Conservation (phyloP, 768 basidiomycete species). For the Phlegmacium glaucopus region DNA sequence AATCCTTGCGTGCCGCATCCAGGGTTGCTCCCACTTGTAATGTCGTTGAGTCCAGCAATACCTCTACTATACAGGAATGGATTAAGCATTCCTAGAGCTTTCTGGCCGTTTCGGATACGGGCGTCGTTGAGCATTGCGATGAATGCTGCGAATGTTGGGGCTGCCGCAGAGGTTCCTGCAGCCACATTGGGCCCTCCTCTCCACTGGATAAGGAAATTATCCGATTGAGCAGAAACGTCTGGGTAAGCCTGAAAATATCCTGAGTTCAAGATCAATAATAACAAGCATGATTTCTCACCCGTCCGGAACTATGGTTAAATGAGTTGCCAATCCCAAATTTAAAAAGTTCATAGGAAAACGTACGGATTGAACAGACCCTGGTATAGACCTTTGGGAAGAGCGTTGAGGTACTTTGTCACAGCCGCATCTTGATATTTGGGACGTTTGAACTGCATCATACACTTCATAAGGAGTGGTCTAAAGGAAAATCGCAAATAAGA, state of each 20-base stretch:
- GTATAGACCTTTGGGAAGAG: constrained; percentile 46
- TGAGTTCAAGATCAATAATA: background rate
- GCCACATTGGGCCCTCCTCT: constrained; percentile 35
- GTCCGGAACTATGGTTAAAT: constrained; percentile 38
- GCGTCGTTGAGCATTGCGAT: constrained; percentile 66
- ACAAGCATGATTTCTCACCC: constrained; percentile 34
- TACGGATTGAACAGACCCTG: constrained; percentile 59
- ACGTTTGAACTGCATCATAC: constrained; percentile 52
- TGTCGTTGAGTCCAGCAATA: constrained; percentile 47
- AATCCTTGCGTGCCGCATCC: constrained; percentile 66
- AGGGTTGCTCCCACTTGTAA: constrained; percentile 52
- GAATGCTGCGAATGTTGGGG: constrained; percentile 63
- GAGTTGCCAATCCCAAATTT: background rate
- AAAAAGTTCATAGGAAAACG: constrained; percentile 19
- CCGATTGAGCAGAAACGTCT: constrained; percentile 62
- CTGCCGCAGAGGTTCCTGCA: constrained; percentile 62
- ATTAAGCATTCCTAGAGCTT: constrained; percentile 64
- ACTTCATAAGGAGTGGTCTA: background rate
- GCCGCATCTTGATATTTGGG: constrained; percentile 51
- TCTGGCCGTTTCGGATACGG: constrained; percentile 36
- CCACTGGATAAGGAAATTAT: constrained; percentile 45
- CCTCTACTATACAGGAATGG: constrained; percentile 52
- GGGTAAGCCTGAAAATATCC: constrained; percentile 45
- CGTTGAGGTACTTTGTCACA: constrained; percentile 41
- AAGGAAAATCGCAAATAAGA: background rate